Evolutionary conservation across 768 basidiomycete species (phyloP), one percentile per base, ranked within the genome.

Genomic region (Mycena capillaripes): DNA sequence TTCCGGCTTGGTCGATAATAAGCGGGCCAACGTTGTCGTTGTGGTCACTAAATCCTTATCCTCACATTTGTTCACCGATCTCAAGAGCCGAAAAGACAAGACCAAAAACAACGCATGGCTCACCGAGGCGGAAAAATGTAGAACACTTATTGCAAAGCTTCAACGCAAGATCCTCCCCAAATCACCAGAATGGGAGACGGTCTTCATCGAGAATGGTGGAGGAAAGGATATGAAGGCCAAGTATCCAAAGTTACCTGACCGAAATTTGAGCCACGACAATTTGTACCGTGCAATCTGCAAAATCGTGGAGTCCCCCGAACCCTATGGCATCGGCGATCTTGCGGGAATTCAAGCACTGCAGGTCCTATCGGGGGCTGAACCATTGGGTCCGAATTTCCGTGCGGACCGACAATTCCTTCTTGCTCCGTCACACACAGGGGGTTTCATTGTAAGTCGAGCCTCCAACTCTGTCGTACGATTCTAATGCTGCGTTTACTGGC

Each of bases 261-360:
- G 56, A 32, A 34, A 38, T 5, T 29, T 32, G 34, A 57, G 56
- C 56, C 56, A 57, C 27, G n/a, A 36, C 30, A 57, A 57, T 57
- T 36, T 57, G 27, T 57, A 32, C 56, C 5, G 34, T 12, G 56
- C 56, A 21, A 57, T 57, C 34, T 11, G 34, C n/a, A 36, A 9
- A 17, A 32, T 57, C 4, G 34, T 57, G 30, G 56, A 57, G 21
- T 16, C 4, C 10, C 29, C 5, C 4, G 56, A 19, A 23, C 30
- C 56, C 30, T 10, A 36, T 19, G 29, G 12, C 5, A n/a, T 32
- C 29, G 30, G 56, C 21, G 56, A 57, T 57, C 56, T 57, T 11
- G 56, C 34, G 10, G 56, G 56, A 57, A 57, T 57, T n/a, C 56
- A 57, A 57, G 56, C 56, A 19, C n/a, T 57, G 29, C 56, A 57